A percentile compares a stretch with the other conserved stretches of the same genome.
These are phyloP conservation scores for Trametes polyzona DNA, from an alignment of 1,284 basidiomycete species.

Conservation along the genomic window DNA sequence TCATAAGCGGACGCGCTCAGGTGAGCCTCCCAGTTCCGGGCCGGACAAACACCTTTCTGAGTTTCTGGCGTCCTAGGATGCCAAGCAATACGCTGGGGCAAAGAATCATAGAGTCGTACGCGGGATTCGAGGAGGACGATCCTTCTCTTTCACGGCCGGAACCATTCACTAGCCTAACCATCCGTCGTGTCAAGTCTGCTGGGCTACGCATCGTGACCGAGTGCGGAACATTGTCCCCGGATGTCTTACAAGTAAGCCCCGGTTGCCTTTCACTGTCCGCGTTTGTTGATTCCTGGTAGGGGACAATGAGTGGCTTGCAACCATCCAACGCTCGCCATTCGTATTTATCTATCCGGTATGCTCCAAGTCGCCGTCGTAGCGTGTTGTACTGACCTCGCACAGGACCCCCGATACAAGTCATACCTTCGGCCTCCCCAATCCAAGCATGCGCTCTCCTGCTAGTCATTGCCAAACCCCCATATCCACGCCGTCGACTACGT, in stretches of 20 bases:
- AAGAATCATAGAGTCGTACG: constrained; percentile 21
- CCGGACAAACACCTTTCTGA: too few species aligned
- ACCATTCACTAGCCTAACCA: constrained; percentile 15
- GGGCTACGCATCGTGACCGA: constrained; percentile 25
- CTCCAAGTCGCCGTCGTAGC: neutral
- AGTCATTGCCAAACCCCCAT: neutral
- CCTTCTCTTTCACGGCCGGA: constrained; percentile 1
- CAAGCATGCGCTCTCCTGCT: constrained; percentile 21
- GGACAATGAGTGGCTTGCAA: constrained; percentile 1
- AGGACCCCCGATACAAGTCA: constrained; percentile 32
- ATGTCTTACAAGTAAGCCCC: constrained; percentile 4
- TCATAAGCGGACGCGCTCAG: neutral
- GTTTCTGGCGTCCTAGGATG: neutral
- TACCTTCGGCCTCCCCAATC: constrained; percentile 36
- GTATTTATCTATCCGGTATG: constrained; percentile 18
- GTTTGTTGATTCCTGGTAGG: constrained; percentile 2
- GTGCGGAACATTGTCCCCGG: constrained; percentile 10
- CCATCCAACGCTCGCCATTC: constrained; percentile 11
- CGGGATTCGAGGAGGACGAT: constrained; percentile 6
- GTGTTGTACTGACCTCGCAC: neutral
- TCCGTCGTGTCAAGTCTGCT: constrained; percentile 23
- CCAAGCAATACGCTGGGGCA: constrained; percentile 21
- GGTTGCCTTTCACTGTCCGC: neutral
- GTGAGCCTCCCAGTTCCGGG: too few species aligned
- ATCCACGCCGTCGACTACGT: constrained; percentile 1